Evolutionary conservation across 352 stramenopile species (phyloP), one percentile per base, ranked within the genome.

Genomic region (Phytophthora syringae): DNA sequence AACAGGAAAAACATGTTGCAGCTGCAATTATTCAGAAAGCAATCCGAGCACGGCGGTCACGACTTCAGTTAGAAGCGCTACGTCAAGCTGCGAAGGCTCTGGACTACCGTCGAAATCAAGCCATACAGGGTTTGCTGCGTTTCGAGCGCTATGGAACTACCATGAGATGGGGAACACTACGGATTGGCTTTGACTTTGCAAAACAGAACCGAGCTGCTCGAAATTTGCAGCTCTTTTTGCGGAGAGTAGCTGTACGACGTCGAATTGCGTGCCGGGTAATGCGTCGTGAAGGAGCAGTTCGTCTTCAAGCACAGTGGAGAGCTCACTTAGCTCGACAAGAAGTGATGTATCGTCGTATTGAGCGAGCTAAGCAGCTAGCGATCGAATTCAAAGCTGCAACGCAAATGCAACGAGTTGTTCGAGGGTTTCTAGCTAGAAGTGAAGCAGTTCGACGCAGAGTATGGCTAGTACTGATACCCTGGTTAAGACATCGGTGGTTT

Each of bases 91-190:
- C 76, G 3, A 24, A 80, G 15, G 79, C 84, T 18, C 66, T 65
- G 6, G 70, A 84, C 22, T 78, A 70, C 60, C 77, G 73, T 21
- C 75, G 66, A 18, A 70, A 64, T 1, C 56, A 74, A 15, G 67
- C 84, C 22, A 80, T 92, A 16, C 63, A 79, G 40, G 56, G 82
- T 13, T 60, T 93, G 10, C 52, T 91, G 16, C 49, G 58, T 9
- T 88, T 93, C 25, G 85, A 93, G 51, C 58, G 54, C 20, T 86
- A 82, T 39, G 80, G 82, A 3, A 74, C 70, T 0, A 67, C 63
- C 1, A 88, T 92, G 72, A 71, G 73, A 30, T 90, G 85, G 81
- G 67, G 64, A 18, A 82, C 80, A 2, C 61, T 90, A 5, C 75
- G 67, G n/a, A 77, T 80, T 45, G 82, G 81, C 40, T 79, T 88